Evolutionary conservation across 441 rosid species (phyloP).

Genomic region (Jatropha multifida): DNA sequence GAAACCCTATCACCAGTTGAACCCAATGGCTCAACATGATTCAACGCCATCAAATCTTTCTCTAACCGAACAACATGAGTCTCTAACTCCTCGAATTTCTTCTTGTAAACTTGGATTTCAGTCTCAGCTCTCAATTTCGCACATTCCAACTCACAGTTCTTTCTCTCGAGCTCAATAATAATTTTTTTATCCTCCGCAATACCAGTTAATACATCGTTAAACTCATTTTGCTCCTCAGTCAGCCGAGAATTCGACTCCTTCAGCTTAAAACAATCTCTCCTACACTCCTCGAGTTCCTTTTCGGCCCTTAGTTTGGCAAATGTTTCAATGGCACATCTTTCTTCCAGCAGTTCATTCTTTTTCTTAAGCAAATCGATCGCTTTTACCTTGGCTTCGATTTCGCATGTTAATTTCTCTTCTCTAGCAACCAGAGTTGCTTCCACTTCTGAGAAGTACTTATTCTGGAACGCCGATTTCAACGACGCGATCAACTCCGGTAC

Average conservation of each 20-base stretch:
- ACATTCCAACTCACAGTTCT: conserved; percentile 23
- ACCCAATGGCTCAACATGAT: neutral
- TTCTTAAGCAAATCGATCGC: neutral
- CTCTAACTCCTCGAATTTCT: conserved; percentile 23
- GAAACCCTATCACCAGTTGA: neutral
- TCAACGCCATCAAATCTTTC: conserved; percentile 4
- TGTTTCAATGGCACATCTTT: neutral
- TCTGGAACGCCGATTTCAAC: conserved; percentile 21
- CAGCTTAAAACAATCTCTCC: neutral
- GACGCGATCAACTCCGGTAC: conserved; percentile 8
- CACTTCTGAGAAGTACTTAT: conserved; percentile 15
- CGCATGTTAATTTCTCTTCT: conserved; percentile 9
- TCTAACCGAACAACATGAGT: conserved; percentile 22
- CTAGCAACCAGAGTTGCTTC: conserved; percentile 16
- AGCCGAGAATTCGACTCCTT: neutral
- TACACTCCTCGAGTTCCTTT: conserved; percentile 11
- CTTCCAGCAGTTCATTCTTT: conserved; percentile 3
- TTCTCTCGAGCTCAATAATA: conserved; percentile 16
- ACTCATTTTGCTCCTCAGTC: neutral
- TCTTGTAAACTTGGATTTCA: conserved; percentile 14
- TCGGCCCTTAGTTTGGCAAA: conserved; percentile 16
- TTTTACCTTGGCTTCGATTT: conserved; percentile 5
- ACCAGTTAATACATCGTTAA: conserved; percentile 7
- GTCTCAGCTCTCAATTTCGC: conserved; percentile 17
- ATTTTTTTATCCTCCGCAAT: conserved; percentile 2